Percentiles rank a stretch among this genome's conserved stretches.
Conservation (phyloP, 352 stramenopile genomes). For the Pythium grandisporangium region DNA sequence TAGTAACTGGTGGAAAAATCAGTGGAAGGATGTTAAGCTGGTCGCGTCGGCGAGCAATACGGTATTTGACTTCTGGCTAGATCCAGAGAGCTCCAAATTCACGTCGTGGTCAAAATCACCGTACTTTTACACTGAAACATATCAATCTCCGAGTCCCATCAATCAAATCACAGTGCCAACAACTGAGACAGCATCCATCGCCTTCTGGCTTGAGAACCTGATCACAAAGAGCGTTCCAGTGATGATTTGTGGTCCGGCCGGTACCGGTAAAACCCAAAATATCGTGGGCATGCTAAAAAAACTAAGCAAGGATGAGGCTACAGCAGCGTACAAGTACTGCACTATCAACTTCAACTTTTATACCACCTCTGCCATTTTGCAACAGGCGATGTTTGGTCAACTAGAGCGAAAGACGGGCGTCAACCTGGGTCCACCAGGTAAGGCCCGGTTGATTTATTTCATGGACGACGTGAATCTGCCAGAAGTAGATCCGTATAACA, state of each 20-base stretch:
- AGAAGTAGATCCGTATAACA: conserved; percentile 94
- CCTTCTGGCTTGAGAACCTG: conserved; percentile 94
- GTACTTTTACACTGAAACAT: conserved; percentile 91
- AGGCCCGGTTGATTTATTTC: conserved; percentile 93
- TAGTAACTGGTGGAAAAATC: conserved; percentile 93
- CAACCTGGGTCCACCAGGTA: conserved; percentile 91
- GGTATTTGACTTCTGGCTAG: conserved; percentile 97
- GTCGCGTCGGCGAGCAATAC: conserved; percentile 89
- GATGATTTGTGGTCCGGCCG: conserved; percentile 92
- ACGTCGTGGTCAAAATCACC: conserved; percentile 93
- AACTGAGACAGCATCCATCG: conserved; percentile 92
- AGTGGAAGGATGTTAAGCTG: conserved; percentile 96
- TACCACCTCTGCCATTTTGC: conserved; percentile 90
- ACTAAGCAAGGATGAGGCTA: conserved; percentile 81
- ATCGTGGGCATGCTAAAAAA: conserved; percentile 94
- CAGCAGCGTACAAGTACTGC: conserved; percentile 72
- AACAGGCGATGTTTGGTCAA: conserved; percentile 89
- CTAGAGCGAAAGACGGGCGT: conserved; percentile 94
- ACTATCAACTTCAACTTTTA: conserved; percentile 99
- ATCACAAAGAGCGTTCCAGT: conserved; percentile 86
- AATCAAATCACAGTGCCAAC: conserved; percentile 92
- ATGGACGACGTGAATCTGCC: conserved; percentile 96
- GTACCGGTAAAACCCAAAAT: conserved; percentile 93
- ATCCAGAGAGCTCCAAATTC: conserved; percentile 88
- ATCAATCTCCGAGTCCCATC: conserved; percentile 77